A percentile compares a stretch with the other conserved stretches of the same genome.
Conservation (phyloP, 257 asterid genomes). For the Apocynum venetum region DNA sequence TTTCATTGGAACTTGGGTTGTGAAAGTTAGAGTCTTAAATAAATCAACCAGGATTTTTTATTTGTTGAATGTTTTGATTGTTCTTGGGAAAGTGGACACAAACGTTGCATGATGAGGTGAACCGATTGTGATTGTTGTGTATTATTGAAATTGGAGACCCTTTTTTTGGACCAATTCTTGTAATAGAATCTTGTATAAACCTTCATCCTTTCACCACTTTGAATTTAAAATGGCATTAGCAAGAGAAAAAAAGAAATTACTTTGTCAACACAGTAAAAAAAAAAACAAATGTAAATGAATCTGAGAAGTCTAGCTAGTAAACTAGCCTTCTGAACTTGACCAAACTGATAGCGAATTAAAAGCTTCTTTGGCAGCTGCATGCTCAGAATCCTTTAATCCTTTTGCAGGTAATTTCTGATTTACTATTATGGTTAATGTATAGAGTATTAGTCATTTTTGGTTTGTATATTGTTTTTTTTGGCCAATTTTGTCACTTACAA, state of each 20-base stretch:
- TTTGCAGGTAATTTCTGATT: no score
- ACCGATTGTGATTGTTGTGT: constrained; percentile 45
- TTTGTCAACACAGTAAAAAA: background rate
- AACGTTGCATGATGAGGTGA: constrained; percentile 45
- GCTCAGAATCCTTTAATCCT: constrained; percentile 82
- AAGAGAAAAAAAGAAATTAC: background rate
- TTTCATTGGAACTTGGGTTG: no score
- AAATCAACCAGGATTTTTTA: no score
- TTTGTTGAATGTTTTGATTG: no score
- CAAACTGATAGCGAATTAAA: constrained; percentile 45
- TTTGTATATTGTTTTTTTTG: no score
- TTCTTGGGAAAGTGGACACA: constrained; percentile 37
- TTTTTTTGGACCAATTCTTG: constrained; percentile 63
- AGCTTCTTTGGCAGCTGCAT: constrained; percentile 80
- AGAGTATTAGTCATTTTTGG: no score
- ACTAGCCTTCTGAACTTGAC: constrained; percentile 58
- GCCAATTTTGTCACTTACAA: no score
- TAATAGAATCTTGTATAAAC: constrained; percentile 55
- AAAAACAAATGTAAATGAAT: background rate
- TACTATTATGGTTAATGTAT: no score
- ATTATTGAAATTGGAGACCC: constrained; percentile 46
- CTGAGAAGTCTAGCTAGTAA: constrained; percentile 1
- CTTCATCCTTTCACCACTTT: constrained; percentile 46
- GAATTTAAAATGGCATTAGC: background rate
- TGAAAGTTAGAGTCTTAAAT: no score